Base-by-base conservation (phyloP, 2,329 filamentous ascomycete species). In the Alternaria sp. region DNA sequence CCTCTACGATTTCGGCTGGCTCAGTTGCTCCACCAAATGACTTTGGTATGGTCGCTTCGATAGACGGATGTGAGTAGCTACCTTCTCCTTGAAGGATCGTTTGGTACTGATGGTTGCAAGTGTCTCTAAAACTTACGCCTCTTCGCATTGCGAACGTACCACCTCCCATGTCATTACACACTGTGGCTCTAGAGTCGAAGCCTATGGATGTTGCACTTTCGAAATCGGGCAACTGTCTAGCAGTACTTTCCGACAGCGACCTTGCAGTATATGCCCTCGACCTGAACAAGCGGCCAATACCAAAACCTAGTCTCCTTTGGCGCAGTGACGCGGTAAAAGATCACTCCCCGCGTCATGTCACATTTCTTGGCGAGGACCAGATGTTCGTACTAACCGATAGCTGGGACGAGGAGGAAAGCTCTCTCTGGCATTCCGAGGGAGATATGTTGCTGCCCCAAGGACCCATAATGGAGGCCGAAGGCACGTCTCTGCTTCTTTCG, bases 141-240 rank as follows among this genome's bases (percentile, higher is more conserved):
- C 85, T 99, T 66, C 86, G 92, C 64, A 85, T 90, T 51, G 91
- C 93, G 12, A 97, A 95, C 71, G 85, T 97, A 3, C 95, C 95
- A 25, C 95, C 95, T 28, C 95, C 95, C 1, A 97, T 98, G 93
- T 89, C 93, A 16, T 85, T 94, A 64, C 91, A 91, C 67, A 92
- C 96, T 59, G 71, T 97, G 18, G 71, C 81, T 12, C 79, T 91
- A 28, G 82, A 86, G 14, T 85, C 85, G 0, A 89, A 90, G 54
- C 85, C 88, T 3, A 81, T 92, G 18, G 93, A 97, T 79, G 87
- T 95, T 53, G 88, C 90, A 0, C 89, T 97, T 67, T 90, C 78
- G 4, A 66, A 66, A 22, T 71, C 73, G 7, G 71, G 69, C 25
- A 73, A 65, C 18, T 65, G 65, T 8, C 85, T 98, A 73, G 92